phyloP scores from a whole-genome alignment of 345 rosid species.

The Lepidium aucheri region DNA sequence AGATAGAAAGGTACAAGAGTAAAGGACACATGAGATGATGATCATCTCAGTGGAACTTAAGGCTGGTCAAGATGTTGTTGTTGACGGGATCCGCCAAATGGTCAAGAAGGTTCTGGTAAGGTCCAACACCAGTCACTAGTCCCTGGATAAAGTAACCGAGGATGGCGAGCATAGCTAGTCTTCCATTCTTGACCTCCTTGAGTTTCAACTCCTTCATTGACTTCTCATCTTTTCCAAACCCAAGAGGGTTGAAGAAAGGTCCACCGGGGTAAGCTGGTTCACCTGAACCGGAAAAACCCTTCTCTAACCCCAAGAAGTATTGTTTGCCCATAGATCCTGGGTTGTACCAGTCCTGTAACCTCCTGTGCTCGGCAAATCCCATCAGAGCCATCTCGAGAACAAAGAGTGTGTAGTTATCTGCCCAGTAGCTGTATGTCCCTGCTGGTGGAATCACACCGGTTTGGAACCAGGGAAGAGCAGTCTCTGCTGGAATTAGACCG shows the following conservation, averaged over 20 bases:
- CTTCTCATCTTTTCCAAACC: conserved; percentile 86
- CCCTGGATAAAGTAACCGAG: conserved; percentile 74
- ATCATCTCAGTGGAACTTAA: conserved; percentile 69
- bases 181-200: conserved; percentile 92
- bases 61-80: conserved; percentile 91
- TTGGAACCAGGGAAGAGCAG: conserved; percentile 93
- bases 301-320: conserved; percentile 86
- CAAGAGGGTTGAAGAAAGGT: conserved; percentile 90
- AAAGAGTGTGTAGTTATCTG: conserved; percentile 79
- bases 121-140: conserved; percentile 87
- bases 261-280: conserved; percentile 91
- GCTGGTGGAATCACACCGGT: conserved; percentile 98
- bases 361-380: conserved; percentile 98
- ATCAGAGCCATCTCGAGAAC: conserved; percentile 89
- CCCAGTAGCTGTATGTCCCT: conserved; percentile 94
- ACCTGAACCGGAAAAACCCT: conserved; percentile 75
- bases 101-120: conserved; percentile 90
- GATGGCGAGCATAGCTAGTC: conserved; percentile 87
- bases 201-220: conserved; percentile 81
- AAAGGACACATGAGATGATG: neutral
- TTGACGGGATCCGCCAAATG: conserved; percentile 91
- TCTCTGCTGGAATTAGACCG: conserved; percentile 72
- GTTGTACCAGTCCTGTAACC: conserved; percentile 85
- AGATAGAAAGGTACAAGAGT: conserved; percentile 4
- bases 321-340: conserved; percentile 94